Percentiles rank a stretch among this genome's conserved stretches.
phyloP scores from a whole-genome alignment of 176 grass and related monocot species.

The Musa troglodytarum region DNA sequence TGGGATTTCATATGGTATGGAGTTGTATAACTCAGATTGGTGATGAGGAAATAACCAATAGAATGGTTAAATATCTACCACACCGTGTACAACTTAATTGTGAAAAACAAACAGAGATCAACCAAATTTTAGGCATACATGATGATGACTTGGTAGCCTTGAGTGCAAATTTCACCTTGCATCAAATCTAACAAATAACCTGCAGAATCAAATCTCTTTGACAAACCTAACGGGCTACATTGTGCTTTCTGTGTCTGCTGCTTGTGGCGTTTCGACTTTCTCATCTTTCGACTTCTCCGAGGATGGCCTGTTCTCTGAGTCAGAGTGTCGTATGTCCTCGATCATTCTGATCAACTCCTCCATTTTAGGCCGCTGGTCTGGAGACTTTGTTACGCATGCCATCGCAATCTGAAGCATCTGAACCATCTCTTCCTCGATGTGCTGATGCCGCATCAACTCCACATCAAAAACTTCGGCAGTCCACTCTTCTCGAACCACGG shows the following conservation, averaged over 20 bases:
- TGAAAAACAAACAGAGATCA: no score
- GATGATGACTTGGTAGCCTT: no score
- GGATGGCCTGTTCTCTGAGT: conserved; percentile 51
- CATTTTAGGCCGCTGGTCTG: conserved; percentile 83
- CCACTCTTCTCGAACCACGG: conserved; percentile 94
- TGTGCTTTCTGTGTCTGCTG: neutral
- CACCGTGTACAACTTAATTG: no score
- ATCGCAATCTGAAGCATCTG: conserved; percentile 97
- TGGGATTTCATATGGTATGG: no score
- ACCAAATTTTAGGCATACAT: no score
- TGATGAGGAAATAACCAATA: no score
- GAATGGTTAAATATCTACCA: no score
- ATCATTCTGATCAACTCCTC: conserved; percentile 85
- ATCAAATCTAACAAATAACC: neutral
- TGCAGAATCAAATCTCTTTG: neutral
- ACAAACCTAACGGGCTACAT: neutral
- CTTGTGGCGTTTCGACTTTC: conserved; percentile 4
- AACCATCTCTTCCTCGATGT: conserved; percentile 94
- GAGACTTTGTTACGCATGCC: conserved; percentile 42
- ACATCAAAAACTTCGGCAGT: conserved; percentile 88
- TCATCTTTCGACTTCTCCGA: conserved; percentile 40
- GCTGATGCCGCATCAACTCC: conserved; percentile 62
- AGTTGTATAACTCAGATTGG: no score
- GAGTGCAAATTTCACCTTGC: no score
- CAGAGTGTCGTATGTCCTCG: conserved; percentile 38